phyloP scores from a whole-genome alignment of 2,329 filamentous ascomycete species.

The Plectosphaerella sp. region DNA sequence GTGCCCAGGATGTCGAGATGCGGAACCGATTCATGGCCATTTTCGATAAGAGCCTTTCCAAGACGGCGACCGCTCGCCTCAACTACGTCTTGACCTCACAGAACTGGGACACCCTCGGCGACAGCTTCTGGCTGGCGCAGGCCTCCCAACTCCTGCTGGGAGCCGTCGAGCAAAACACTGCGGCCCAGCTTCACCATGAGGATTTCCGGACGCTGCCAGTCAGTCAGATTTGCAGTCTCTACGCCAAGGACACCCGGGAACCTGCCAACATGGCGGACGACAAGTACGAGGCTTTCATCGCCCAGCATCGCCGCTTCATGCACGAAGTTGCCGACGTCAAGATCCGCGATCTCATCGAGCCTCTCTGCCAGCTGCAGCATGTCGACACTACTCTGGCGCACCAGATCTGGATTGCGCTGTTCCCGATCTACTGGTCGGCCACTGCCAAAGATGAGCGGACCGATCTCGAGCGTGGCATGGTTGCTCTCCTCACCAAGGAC shows the following conservation, averaged over 20 bases:
- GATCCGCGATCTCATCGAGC: constrained; percentile 83
- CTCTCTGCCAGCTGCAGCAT: constrained; percentile 88
- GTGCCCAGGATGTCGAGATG: constrained; percentile 93
- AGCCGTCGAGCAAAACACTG: constrained; percentile 79
- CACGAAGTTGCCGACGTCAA: constrained; percentile 80
- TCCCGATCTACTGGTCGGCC: constrained; percentile 91
- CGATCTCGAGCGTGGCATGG: constrained; percentile 86
- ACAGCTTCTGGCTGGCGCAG: constrained; percentile 96
- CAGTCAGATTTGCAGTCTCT: constrained; percentile 68
- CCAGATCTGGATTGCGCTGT: constrained; percentile 85
- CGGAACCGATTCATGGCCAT: constrained; percentile 94
- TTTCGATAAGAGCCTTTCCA: constrained; percentile 92
- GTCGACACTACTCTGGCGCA: constrained; percentile 77
- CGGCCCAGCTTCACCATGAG: constrained; percentile 72
- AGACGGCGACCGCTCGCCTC: constrained; percentile 81
- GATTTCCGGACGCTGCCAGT: constrained; percentile 78
- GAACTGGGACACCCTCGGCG: constrained; percentile 93
- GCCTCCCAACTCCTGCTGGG: constrained; percentile 90
- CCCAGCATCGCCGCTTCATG: constrained; percentile 77
- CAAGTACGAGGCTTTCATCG: constrained; percentile 74
- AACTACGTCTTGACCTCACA: constrained; percentile 87
- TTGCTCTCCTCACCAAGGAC: constrained; percentile 88
- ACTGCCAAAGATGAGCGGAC: constrained; percentile 81
- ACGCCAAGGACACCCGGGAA: constrained; percentile 63
- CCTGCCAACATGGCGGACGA: constrained; percentile 73